Evolutionary conservation across 2,329 filamentous ascomycete genomes (phyloP).

Genomic region (Simplicillium sp.): DNA sequence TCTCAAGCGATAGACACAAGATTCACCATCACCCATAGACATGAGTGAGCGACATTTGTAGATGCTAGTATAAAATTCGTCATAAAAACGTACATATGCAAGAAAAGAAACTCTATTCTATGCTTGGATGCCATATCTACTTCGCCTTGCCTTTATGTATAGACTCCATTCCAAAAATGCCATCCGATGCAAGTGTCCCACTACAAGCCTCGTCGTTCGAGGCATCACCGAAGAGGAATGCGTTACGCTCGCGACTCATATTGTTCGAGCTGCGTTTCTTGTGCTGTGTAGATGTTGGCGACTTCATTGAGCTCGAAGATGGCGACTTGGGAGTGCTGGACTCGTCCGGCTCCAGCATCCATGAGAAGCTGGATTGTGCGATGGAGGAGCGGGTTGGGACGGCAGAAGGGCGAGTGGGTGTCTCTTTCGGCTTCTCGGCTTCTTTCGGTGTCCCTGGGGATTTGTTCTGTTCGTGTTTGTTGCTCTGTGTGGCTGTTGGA

Average conservation of each 20-base stretch:
- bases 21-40: too few relatives aligned
- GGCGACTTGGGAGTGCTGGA: conserved; percentile 15
- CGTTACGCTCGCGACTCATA: conserved; percentile 43
- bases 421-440: conserved; percentile 10
- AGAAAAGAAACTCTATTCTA: too few relatives aligned
- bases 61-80: background rate
- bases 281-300: conserved; percentile 20
- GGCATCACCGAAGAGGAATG: conserved; percentile 50
- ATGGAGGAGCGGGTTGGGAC: conserved; percentile 56
- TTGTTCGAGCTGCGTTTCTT: conserved; percentile 32
- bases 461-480: too few relatives aligned
- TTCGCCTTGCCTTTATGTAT: conserved; percentile 21
- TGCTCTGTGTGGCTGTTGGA: too few relatives aligned
- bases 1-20: conserved; percentile 30
- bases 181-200: conserved; percentile 29
- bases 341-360: conserved; percentile 60
- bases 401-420: conserved; percentile 17
- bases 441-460: background rate
- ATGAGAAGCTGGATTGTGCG: conserved; percentile 67
- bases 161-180: conserved; percentile 47
- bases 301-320: conserved; percentile 14
- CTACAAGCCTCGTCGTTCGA: conserved; percentile 24
- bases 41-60: too few relatives aligned
- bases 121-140: background rate
- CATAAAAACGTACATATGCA: background rate